Evolutionary conservation across 2,329 filamentous ascomycete genomes (phyloP), one percentile per base, ranked within the genome.

Genomic region (Helotiales sp.): DNA sequence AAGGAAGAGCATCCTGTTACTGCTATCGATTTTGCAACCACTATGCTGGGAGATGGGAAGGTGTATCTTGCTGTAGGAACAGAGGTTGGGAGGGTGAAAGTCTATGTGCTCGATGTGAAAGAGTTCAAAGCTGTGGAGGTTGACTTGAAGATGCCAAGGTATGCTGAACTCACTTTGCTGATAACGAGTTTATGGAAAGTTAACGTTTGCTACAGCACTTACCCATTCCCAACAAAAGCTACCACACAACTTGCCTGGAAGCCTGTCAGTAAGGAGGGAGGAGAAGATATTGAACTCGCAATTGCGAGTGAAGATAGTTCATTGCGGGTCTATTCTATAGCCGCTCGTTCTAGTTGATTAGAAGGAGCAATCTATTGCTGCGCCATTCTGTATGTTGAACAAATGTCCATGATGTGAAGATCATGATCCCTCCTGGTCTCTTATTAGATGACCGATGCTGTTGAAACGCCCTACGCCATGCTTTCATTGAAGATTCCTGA

Each of bases 241-340:
- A 69, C 72, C 42, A 72, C 69, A 7, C 86, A 89, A 69, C 75
- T 93, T 33, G 79, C 86, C 7, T 93, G 89, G 89, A 80, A 85
- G 61, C 88, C 88, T 5, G 22, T 65, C 13, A 60, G 22, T 29
- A 54, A 50, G 15, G 19, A 44, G 12, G 52, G 50, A 38, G 48
- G 31, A 19, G 27, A 48, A 19, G 51, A 58, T 27, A 59, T 65
- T 54, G 68, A 71, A 12, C 61, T 70, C 17, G 70, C 67, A 40
- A 68, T 73, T 47, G 71, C 70, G 31, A 71, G 85, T 51, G 84
- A 87, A 65, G 85, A 88, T 69, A 78, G 79, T 61, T 85, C 84
- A 40, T 70, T 87, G 49, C 77, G 85, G 63, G 72, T 88, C 58
- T 85, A 85, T 70, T 75, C 76, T 60, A 62, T 66, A 56, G 55